Percentiles rank a stretch among this genome's conserved stretches.
phyloP scores from a whole-genome alignment of 2,329 filamentous ascomycete genomes.

The Trichoderma sp. region DNA sequence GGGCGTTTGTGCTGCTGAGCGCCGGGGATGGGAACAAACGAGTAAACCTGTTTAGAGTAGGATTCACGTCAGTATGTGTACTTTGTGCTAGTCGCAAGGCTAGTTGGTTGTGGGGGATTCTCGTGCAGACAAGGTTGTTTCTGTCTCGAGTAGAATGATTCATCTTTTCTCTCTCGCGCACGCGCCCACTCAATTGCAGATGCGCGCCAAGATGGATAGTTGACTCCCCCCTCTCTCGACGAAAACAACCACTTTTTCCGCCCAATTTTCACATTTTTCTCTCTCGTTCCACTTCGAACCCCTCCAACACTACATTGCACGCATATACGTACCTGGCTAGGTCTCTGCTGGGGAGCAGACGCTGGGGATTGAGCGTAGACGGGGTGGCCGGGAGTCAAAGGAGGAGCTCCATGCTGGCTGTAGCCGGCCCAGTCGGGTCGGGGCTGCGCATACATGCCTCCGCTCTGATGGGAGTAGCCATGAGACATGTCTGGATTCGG shows the following conservation, averaged over 20 bases:
- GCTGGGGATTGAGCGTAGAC: constrained; percentile 56
- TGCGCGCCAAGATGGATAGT: neutral
- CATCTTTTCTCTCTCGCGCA: neutral
- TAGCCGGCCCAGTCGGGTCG: constrained; percentile 75
- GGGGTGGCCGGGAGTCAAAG: constrained; percentile 50
- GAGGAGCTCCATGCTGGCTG: constrained; percentile 49
- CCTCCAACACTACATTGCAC: neutral
- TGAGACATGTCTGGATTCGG: constrained; percentile 84
- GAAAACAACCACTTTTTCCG: neutral
- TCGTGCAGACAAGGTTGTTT: neutral
- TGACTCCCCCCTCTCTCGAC: neutral
- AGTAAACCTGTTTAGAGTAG: constrained; percentile 74
- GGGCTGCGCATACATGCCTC: constrained; percentile 63
- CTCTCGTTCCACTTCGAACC: neutral
- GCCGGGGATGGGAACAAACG: constrained; percentile 94
- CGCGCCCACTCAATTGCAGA: neutral
- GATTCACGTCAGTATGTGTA: neutral
- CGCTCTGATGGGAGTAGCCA: constrained; percentile 62
- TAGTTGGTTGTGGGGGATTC: neutral
- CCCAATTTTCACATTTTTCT: neutral
- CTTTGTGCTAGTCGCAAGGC: neutral
- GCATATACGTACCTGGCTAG: constrained; percentile 55
- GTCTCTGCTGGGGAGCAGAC: constrained; percentile 52
- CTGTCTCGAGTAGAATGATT: neutral
- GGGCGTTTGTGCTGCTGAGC: constrained; percentile 97